Percentiles rank a stretch among this genome's conserved stretches.
Conservation (phyloP, 2,329 filamentous ascomycete genomes). For the Pseudocercospora musae region DNA sequence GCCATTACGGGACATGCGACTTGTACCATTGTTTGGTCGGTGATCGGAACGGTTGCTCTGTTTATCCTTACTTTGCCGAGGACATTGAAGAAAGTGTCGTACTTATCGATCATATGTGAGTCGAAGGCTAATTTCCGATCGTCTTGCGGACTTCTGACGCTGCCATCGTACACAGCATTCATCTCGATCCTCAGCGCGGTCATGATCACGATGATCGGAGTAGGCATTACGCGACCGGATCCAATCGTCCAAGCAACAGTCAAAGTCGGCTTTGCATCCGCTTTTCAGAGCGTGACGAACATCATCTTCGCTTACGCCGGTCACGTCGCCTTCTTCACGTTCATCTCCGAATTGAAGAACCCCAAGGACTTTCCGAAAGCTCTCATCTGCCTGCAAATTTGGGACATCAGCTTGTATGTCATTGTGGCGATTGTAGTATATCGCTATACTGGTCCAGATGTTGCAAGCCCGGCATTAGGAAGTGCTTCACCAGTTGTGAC, state of each 20-base stretch:
- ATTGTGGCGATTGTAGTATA: slow-evolving; percentile 66
- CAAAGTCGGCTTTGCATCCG: slow-evolving; percentile 45
- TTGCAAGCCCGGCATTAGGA: slow-evolving; percentile 63
- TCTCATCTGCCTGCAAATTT: slow-evolving; percentile 58
- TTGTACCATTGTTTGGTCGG: slow-evolving; percentile 63
- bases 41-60: slow-evolving; percentile 58
- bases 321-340: slow-evolving; percentile 64
- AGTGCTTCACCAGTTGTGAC: slow-evolving; percentile 54
- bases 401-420: slow-evolving; percentile 61
- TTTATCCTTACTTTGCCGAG: slow-evolving; percentile 59
- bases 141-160: background rate
- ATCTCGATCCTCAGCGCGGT: slow-evolving; percentile 57
- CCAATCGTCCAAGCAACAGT: slow-evolving; percentile 39
- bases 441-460: slow-evolving; percentile 58
- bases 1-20: slow-evolving; percentile 59
- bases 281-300: slow-evolving; percentile 62
- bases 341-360: slow-evolving; percentile 63
- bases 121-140: slow-evolving; percentile 1
- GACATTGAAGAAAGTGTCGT: slow-evolving; percentile 62
- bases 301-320: slow-evolving; percentile 60
- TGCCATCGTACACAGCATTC: slow-evolving; percentile 37
- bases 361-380: slow-evolving; percentile 61
- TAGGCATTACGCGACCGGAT: slow-evolving; percentile 52
- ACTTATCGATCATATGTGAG: slow-evolving; percentile 58
- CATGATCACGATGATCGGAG: slow-evolving; percentile 63